A percentile compares a stretch with the other conserved stretches of the same genome.
Evolutionary conservation across 371 early-diverging fungal genomes (phyloP).

Genomic region (Actinomortierella wolfii): DNA sequence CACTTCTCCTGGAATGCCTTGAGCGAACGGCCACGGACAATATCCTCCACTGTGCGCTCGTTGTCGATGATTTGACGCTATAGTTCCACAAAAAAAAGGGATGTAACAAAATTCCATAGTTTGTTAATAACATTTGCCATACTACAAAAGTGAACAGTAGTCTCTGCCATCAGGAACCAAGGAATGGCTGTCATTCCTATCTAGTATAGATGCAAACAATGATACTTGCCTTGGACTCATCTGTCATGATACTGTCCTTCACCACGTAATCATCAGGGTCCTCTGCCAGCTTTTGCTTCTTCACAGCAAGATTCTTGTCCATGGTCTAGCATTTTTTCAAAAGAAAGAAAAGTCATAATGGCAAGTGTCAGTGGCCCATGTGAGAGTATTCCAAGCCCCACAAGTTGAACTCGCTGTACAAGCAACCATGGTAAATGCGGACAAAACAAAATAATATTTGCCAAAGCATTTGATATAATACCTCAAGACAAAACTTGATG

Average conservation of each 20-base stretch:
- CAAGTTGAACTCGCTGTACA: no score
- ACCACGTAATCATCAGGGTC: constrained; percentile 67
- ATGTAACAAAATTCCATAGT: no score
- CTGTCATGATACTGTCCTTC: constrained; percentile 61
- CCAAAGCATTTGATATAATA: constrained; percentile 20
- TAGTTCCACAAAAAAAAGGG: background rate
- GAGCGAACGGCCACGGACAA: constrained; percentile 71
- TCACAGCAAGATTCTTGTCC: constrained; percentile 61
- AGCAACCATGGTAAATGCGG: no score
- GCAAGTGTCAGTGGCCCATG: no score
- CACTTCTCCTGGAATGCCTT: constrained; percentile 74
- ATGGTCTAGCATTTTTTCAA: constrained; percentile 48
- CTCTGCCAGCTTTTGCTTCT: constrained; percentile 60
- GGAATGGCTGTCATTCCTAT: no score
- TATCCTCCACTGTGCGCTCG: constrained; percentile 73
- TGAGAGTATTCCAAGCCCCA: no score
- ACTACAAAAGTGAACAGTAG: no score
- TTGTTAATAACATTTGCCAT: no score
- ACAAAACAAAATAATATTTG: no score
- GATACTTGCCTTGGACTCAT: constrained; percentile 62
- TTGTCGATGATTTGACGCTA: constrained; percentile 75
- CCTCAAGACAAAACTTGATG: constrained; percentile 72
- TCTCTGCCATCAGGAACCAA: no score
- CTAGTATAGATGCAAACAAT: background rate
- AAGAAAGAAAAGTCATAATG: background rate